phyloP scores from a whole-genome alignment of 371 early-diverging fungal genomes.

The Mortierella sp. region DNA sequence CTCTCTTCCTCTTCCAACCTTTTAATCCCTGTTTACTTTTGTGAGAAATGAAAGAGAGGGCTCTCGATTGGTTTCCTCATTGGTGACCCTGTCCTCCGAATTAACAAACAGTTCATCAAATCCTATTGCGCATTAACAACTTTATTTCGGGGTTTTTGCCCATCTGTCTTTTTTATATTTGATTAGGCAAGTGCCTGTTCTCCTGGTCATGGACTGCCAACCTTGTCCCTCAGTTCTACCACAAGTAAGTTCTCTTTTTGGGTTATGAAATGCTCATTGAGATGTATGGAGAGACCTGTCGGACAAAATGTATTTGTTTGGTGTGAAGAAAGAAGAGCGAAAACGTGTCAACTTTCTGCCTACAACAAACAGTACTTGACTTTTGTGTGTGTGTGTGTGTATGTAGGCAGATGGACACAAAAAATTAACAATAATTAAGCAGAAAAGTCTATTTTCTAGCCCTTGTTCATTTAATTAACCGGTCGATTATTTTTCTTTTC shows the following conservation, averaged over 20 bases:
- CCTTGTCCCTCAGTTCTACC: conserved; percentile 44
- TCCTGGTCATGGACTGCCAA: conserved; percentile 52
- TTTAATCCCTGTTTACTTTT: neutral
- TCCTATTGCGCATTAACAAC: no score
- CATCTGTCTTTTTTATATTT: neutral
- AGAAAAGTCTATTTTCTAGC: neutral
- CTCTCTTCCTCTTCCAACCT: neutral
- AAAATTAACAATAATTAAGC: neutral
- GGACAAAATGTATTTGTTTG: no score
- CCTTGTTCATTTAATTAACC: neutral
- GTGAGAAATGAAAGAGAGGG: neutral
- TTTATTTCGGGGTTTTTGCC: no score
- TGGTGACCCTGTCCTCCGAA: no score
- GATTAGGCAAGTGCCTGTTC: conserved; percentile 41
- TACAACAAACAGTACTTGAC: no score
- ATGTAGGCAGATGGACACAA: neutral
- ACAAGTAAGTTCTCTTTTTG: conserved; percentile 43
- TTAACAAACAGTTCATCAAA: neutral
- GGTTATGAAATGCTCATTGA: neutral
- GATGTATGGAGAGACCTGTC: no score
- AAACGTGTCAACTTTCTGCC: no score
- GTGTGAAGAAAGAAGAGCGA: no score
- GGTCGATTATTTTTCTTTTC: neutral
- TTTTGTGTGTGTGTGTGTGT: no score
- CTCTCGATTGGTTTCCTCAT: conserved; percentile 6